These are phyloP conservation scores for Candida sp. DNA, from an alignment of 1,139 yeast genomes.

Conservation along the genomic window DNA sequence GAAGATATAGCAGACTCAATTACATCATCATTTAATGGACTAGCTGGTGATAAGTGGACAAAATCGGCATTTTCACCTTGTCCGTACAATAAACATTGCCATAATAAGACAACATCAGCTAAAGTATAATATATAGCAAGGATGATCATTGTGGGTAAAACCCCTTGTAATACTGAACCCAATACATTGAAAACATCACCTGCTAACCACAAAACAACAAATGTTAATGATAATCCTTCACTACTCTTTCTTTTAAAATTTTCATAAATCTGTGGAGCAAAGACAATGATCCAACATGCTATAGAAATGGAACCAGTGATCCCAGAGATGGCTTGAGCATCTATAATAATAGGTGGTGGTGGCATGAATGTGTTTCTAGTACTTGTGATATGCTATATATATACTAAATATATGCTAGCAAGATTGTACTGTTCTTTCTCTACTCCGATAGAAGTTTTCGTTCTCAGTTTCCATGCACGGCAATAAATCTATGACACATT, in stretches of 20 bases:
- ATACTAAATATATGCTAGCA: too few species aligned
- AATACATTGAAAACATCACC: slow-evolving; percentile 92
- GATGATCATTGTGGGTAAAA: slow-evolving; percentile 88
- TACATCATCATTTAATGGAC: slow-evolving; percentile 72
- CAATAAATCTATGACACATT: too few species aligned
- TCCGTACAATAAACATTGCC: slow-evolving; percentile 77
- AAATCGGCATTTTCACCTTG: slow-evolving; percentile 58
- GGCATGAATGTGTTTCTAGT: slow-evolving; percentile 19
- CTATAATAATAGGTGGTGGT: slow-evolving; percentile 65
- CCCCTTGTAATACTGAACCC: slow-evolving; percentile 86
- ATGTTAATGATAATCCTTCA: slow-evolving; percentile 81
- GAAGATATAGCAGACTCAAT: slow-evolving; percentile 51
- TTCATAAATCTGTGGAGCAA: slow-evolving; percentile 95
- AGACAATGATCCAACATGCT: slow-evolving; percentile 97
- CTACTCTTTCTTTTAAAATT: slow-evolving; percentile 80
- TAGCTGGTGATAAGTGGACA: slow-evolving; percentile 85
- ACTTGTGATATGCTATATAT: neutral
- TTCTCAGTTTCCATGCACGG: neutral
- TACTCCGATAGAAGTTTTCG: too few species aligned
- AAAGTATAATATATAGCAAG: slow-evolving; percentile 88
- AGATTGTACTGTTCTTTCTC: too few species aligned
- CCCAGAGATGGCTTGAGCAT: slow-evolving; percentile 80
- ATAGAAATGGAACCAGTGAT: slow-evolving; percentile 89
- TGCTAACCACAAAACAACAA: slow-evolving; percentile 80
- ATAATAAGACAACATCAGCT: slow-evolving; percentile 79